Conservation (phyloP, 1,284 basidiomycete species). For the Trichosporon sp. region DNA sequence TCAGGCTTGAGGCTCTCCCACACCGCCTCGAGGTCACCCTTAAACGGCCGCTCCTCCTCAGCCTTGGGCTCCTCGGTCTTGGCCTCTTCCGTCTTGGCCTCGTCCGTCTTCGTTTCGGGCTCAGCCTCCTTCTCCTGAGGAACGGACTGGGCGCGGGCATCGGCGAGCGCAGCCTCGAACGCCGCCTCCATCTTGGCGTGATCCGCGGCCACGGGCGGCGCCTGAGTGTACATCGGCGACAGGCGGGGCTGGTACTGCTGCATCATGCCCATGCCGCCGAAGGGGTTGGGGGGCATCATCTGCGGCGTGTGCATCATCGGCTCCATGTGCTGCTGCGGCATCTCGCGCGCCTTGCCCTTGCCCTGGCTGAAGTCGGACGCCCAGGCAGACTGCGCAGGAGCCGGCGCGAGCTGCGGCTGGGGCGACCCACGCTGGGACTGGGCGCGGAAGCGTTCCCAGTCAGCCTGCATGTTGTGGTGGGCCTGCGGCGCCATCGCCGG, state of each 20-base stretch:
- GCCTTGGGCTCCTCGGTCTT: constrained; percentile 50
- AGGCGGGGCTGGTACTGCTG: constrained; percentile 19
- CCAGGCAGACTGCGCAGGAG: constrained; percentile 5
- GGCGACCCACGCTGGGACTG: constrained; percentile 19
- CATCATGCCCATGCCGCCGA: constrained; percentile 11
- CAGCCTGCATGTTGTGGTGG: constrained; percentile 9
- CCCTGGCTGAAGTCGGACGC: constrained; percentile 14
- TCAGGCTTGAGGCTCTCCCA: constrained; percentile 50
- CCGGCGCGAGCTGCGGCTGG: background rate
- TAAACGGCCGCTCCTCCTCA: constrained; percentile 30
- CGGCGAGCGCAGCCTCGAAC: constrained; percentile 70
- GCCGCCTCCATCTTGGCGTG: constrained; percentile 58
- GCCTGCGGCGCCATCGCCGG: constrained; percentile 2
- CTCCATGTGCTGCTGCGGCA: constrained; percentile 5
- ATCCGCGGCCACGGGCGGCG: constrained; percentile 34
- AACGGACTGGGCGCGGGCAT: constrained; percentile 51
- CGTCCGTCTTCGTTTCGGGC: constrained; percentile 21
- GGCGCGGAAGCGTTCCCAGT: constrained; percentile 12
- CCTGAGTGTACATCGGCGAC: constrained; percentile 18
- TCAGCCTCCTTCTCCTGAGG: background rate
- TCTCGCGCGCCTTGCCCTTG: constrained; percentile 27
- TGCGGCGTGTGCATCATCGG: constrained; percentile 8
- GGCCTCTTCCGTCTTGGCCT: constrained; percentile 50
- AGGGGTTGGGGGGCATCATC: constrained; percentile 14
- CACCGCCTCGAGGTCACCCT: constrained; percentile 48